phyloP scores from a whole-genome alignment of 2,329 filamentous ascomycete species.

The Fusarium chaquense region DNA sequence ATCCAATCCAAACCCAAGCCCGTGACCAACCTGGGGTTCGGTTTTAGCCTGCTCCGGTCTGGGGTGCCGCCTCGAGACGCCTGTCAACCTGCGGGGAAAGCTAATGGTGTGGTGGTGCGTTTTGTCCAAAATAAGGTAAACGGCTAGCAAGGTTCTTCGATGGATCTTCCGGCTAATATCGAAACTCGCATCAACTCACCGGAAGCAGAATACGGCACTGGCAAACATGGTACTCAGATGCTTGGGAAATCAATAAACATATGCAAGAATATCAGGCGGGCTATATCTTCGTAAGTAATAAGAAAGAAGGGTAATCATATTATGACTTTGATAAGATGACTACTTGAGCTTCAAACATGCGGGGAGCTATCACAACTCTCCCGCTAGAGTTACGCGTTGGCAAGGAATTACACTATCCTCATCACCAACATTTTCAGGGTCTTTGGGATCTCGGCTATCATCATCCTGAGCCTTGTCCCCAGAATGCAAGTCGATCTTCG shows the following conservation, averaged over 20 bases:
- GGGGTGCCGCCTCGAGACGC: conserved; percentile 28
- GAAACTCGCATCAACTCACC: conserved; percentile 7
- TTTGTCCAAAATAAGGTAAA: conserved; percentile 28
- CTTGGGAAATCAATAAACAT: not conserved
- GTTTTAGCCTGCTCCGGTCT: conserved; percentile 36
- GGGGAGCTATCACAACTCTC: not conserved
- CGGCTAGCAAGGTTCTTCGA: conserved; percentile 30
- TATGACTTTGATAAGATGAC: not conserved
- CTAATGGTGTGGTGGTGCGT: conserved; percentile 45
- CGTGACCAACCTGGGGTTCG: conserved; percentile 31
- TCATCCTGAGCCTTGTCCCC: conserved; percentile 17
- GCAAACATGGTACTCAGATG: conserved; percentile 10
- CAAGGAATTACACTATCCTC: not conserved
- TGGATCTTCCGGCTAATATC: conserved; percentile 41
- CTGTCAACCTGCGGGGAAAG: conserved; percentile 46
- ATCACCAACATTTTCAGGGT: conserved; percentile 24
- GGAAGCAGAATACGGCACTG: conserved; percentile 10
- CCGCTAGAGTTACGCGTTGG: not conserved
- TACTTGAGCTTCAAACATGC: not conserved
- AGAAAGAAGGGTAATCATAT: not conserved
- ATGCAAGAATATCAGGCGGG: not conserved
- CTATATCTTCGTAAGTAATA: not conserved
- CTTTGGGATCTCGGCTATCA: conserved; percentile 17
- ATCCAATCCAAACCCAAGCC: conserved; percentile 28
- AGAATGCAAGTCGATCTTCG: conserved; percentile 14